Evolutionary conservation across 2,329 filamentous ascomycete species (phyloP).

Genomic region (Rutstroemia sp.): DNA sequence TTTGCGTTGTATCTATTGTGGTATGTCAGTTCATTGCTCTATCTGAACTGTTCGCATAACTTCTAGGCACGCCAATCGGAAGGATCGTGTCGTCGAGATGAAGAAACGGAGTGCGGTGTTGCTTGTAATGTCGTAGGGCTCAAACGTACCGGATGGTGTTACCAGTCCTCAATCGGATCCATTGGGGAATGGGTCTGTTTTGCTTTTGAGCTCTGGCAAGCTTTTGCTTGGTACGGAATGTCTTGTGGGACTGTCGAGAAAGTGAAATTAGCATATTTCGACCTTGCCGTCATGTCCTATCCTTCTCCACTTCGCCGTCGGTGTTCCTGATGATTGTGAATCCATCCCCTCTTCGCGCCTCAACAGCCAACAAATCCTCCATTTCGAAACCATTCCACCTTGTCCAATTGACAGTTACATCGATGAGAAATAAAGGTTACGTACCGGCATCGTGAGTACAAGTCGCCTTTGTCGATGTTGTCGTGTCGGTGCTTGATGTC

Average conservation of each 20-base stretch:
- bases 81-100: not conserved
- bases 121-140: not conserved
- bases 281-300: constrained; percentile 10
- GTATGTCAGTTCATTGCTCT: constrained; percentile 6
- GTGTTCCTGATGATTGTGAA: not conserved
- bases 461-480: constrained; percentile 27
- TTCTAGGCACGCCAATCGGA: no score
- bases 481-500: constrained; percentile 7
- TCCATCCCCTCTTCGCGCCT: not conserved
- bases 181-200: constrained; percentile 99
- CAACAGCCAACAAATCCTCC: not conserved
- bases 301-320: not conserved
- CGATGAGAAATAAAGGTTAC: constrained; percentile 20
- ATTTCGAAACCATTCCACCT: not conserved
- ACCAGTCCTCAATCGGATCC: constrained; percentile 96
- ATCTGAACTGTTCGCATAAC: not conserved
- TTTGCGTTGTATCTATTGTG: constrained; percentile 93
- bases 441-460: constrained; percentile 49
- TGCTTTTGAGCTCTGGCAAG: constrained; percentile 99
- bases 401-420: not conserved
- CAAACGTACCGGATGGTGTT: constrained; percentile 91
- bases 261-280: constrained; percentile 12
- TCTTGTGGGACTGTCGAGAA: constrained; percentile 85
- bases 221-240: constrained; percentile 99
- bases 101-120: not conserved